Percentiles rank a stretch among this genome's conserved stretches.
phyloP scores from a whole-genome alignment of 73 alveolate genomes.

The Paramecium bursaria region DNA sequence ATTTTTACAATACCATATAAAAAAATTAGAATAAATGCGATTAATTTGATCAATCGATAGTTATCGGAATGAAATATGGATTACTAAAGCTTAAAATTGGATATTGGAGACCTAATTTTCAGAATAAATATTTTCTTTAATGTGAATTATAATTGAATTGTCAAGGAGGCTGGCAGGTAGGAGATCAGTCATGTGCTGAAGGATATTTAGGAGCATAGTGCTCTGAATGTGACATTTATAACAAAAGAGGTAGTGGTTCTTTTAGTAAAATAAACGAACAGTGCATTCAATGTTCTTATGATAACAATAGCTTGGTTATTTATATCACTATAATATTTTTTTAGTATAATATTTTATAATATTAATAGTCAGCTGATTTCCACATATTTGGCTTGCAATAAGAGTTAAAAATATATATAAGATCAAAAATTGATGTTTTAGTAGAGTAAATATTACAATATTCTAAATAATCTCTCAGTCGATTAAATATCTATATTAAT shows the following conservation, averaged over 20 bases:
- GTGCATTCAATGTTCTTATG: too few species aligned
- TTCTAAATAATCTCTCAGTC: too few species aligned
- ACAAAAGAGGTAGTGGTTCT: constrained; percentile 16
- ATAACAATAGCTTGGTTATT: too few species aligned
- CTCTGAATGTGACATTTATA: constrained; percentile 36
- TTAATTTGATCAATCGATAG: neutral
- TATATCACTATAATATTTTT: too few species aligned
- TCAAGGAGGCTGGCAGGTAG: constrained; percentile 51
- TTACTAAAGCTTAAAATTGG: constrained; percentile 36
- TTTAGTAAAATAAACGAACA: neutral
- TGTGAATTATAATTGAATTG: neutral
- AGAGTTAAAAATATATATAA: too few species aligned
- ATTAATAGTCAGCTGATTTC: too few species aligned
- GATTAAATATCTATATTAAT: too few species aligned
- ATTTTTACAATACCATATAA: constrained; percentile 6
- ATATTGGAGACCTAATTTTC: constrained; percentile 59
- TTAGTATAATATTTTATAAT: too few species aligned
- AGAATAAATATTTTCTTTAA: constrained; percentile 1
- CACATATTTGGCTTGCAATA: too few species aligned
- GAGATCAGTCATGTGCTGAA: constrained; percentile 23
- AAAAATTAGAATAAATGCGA: neutral
- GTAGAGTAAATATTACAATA: too few species aligned
- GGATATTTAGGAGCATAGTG: constrained; percentile 48
- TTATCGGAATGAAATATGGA: neutral
- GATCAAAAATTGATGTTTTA: too few species aligned